Conservation (phyloP, 23 red algal species). For the Agarophyton chilense region DNA sequence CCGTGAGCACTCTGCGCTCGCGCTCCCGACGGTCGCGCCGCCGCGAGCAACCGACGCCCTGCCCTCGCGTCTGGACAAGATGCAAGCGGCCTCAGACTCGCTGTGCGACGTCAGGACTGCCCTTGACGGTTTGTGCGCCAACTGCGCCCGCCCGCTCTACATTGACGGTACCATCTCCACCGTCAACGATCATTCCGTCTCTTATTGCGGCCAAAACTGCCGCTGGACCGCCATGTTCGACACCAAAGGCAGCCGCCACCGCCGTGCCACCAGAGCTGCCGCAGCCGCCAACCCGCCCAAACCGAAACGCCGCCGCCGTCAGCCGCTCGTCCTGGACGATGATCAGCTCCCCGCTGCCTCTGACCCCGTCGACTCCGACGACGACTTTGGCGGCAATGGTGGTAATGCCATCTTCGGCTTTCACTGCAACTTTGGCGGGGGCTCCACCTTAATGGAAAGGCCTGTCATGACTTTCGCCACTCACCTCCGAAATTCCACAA, state of each 20-base stretch:
- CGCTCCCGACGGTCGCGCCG: not conserved
- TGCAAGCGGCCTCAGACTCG: not conserved
- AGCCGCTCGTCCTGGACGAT: not conserved
- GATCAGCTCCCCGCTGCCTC: not conserved
- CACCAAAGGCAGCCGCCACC: conserved; percentile 7
- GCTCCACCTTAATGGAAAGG: not conserved
- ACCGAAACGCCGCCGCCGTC: not conserved
- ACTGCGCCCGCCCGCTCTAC: not conserved
- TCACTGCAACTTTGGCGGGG: not conserved
- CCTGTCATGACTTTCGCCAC: not conserved
- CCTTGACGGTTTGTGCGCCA: not conserved
- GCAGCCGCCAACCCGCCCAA: not conserved
- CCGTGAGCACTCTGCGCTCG: not conserved
- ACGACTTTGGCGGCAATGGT: not conserved
- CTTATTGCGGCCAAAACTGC: conserved; percentile 7
- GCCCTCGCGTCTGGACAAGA: not conserved
- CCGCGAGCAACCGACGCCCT: not conserved
- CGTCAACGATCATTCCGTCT: not conserved
- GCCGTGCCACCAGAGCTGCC: conserved; percentile 1
- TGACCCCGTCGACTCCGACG: not conserved
- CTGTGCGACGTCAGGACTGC: not conserved
- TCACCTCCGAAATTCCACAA: not conserved
- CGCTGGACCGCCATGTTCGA: conserved; percentile 19
- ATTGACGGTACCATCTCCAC: not conserved
- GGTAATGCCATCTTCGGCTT: conserved; percentile 9